Percentiles rank a stretch among this genome's conserved stretches.
Evolutionary conservation across 2,329 filamentous ascomycete genomes (phyloP).

Genomic region (Diaporthe longicolla): DNA sequence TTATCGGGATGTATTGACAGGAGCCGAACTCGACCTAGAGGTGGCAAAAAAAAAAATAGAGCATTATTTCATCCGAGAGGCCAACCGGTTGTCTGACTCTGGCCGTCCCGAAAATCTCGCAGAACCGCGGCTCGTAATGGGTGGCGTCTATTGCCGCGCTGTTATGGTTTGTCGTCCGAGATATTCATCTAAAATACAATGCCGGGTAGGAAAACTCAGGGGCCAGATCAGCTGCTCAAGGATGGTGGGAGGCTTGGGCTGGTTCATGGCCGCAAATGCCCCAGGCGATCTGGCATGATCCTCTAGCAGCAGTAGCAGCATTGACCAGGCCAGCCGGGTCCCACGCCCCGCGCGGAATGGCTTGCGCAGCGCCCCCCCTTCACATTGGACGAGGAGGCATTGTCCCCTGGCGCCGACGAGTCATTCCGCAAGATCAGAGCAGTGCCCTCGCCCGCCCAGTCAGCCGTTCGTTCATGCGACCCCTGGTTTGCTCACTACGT

Average conservation of each 20-base stretch:
- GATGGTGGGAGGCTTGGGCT: conserved; percentile 8
- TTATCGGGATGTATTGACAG: not conserved
- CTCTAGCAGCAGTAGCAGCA: not conserved
- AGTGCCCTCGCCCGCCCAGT: conserved; percentile 4
- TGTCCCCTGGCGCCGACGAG: conserved; percentile 14
- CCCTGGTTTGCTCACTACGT: not conserved
- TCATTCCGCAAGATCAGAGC: conserved; percentile 8
- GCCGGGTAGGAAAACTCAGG: not conserved
- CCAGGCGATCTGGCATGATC: conserved; percentile 1
- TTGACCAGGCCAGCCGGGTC: conserved; percentile 14
- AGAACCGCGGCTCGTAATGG: not conserved
- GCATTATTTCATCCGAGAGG: not conserved
- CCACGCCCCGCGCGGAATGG: conserved; percentile 8
- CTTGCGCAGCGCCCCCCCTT: conserved; percentile 7
- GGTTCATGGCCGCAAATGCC: not conserved
- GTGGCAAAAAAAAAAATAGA: conserved; percentile 16
- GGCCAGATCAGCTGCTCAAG: conserved; percentile 31
- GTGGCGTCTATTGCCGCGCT: conserved; percentile 30
- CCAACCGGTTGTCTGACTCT: not conserved
- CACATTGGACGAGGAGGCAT: conserved; percentile 35
- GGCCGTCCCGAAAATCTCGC: not conserved
- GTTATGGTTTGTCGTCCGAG: conserved; percentile 26
- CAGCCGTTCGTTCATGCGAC: conserved; percentile 17
- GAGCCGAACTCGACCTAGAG: conserved; percentile 1
- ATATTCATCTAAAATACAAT: conserved; percentile 17